Conservation (phyloP, 169 alveolate genomes). For the Hepatocystis sp. region DNA sequence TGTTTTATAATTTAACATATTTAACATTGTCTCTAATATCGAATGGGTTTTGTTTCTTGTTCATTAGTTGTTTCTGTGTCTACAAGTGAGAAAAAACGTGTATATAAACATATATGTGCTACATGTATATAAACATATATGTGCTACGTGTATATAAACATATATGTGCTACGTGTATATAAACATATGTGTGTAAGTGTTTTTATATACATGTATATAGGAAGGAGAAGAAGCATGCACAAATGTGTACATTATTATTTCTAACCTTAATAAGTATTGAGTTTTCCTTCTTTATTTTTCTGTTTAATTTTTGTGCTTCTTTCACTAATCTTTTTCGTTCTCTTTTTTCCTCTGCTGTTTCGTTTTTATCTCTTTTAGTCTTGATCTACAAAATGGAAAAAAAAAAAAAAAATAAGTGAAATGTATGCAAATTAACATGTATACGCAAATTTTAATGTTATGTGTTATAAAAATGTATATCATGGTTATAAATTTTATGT, state of each 20-base stretch:
- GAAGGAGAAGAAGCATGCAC: too few relatives aligned
- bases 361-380: conserved; percentile 81
- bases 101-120: background rate
- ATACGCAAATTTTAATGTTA: too few relatives aligned
- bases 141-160: background rate
- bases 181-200: too few relatives aligned
- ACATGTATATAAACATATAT: background rate
- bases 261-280: conserved; percentile 59
- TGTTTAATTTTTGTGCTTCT: conserved; percentile 85
- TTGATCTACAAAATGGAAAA: conserved; percentile 36
- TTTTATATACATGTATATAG: too few relatives aligned
- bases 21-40: conserved; percentile 71
- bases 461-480: too few relatives aligned
- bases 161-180: too few relatives aligned
- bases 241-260: too few relatives aligned
- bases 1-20: conserved; percentile 48
- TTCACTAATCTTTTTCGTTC: conserved; percentile 86
- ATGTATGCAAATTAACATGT: conserved; percentile 1
- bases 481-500: too few relatives aligned
- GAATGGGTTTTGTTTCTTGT: conserved; percentile 65
- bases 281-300: conserved; percentile 86
- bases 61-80: conserved; percentile 64
- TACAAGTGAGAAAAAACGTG: conserved; percentile 4
- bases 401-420: background rate
- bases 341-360: conserved; percentile 87